These are phyloP conservation scores for Torulaspora franciscae DNA, from an alignment of 805 yeast species.

Conservation along the genomic window DNA sequence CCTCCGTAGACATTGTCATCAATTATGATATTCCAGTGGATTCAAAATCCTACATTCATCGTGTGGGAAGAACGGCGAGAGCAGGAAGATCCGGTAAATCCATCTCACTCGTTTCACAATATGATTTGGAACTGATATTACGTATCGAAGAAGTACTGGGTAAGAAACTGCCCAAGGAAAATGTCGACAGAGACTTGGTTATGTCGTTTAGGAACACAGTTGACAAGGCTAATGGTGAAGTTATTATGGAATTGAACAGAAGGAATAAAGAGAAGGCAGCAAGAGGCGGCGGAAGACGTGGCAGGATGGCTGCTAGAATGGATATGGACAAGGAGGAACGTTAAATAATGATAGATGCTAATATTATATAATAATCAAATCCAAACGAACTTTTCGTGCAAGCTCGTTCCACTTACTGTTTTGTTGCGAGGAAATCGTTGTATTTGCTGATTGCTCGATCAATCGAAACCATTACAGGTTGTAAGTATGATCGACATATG, in stretches of 20 bases:
- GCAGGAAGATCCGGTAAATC: conserved; percentile 89
- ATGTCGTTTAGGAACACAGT: conserved; percentile 77
- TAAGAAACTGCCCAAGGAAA: conserved; percentile 81
- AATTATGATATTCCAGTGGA: conserved; percentile 81
- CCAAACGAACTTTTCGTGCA: neutral
- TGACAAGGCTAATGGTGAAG: conserved; percentile 87
- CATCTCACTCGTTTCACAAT: conserved; percentile 84
- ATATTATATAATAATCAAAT: neutral
- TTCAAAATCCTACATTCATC: conserved; percentile 76
- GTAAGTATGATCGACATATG: conserved; percentile 36
- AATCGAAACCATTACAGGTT: conserved; percentile 44
- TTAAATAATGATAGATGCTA: conserved; percentile 11
- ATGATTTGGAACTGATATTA: conserved; percentile 82
- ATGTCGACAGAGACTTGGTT: conserved; percentile 71
- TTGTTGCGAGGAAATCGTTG: conserved; percentile 30
- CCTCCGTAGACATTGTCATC: conserved; percentile 69
- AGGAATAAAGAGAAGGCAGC: conserved; percentile 52
- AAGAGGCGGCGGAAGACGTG: conserved; percentile 39
- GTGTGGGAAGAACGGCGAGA: conserved; percentile 95
- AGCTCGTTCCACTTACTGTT: neutral
- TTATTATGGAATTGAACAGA: conserved; percentile 68
- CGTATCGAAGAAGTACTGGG: conserved; percentile 82
- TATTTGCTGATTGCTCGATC: conserved; percentile 45
- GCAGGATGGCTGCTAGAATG: conserved; percentile 39
- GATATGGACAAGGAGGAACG: conserved; percentile 46